Evolutionary conservation across 2,329 filamentous ascomycete genomes (phyloP).

Genomic region (Ophiostoma angusticollis): DNA sequence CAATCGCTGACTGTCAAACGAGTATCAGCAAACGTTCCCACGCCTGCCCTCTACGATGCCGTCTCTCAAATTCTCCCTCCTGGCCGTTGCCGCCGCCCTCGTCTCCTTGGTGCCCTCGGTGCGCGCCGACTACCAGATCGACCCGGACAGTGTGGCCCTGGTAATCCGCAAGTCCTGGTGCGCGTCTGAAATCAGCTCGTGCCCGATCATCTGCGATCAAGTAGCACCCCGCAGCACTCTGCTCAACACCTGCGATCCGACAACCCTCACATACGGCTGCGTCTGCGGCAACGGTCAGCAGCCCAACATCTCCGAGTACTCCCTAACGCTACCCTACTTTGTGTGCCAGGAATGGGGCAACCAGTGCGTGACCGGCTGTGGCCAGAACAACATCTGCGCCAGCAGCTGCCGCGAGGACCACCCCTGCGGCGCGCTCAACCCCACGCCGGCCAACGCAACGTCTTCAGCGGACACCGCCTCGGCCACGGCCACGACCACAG

Average conservation of each 20-base stretch:
- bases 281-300: constrained; percentile 53
- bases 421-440: constrained; percentile 59
- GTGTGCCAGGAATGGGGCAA: constrained; percentile 59
- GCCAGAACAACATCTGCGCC: constrained; percentile 42
- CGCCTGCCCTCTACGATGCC: constrained; percentile 30
- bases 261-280: constrained; percentile 55
- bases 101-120: constrained; percentile 38
- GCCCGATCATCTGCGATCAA: constrained; percentile 62
- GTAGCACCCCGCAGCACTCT: constrained; percentile 35
- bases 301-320: constrained; percentile 66
- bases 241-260: constrained; percentile 55
- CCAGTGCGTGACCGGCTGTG: constrained; percentile 52
- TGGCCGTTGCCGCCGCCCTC: constrained; percentile 43
- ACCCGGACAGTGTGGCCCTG: constrained; percentile 46
- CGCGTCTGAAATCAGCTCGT: constrained; percentile 44
- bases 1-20: not conserved
- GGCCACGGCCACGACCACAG: constrained; percentile 23
- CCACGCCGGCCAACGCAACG: constrained; percentile 45
- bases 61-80: constrained; percentile 37
- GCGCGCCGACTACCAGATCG: constrained; percentile 46
- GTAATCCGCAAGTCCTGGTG: constrained; percentile 50
- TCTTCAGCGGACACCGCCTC: constrained; percentile 32
- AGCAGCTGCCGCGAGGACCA: constrained; percentile 49
- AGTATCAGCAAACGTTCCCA: not conserved
- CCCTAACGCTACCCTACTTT: constrained; percentile 66